These are phyloP conservation scores for Verruconis gallopava DNA, from an alignment of 2,329 filamentous ascomycete species.

Conservation along the genomic window DNA sequence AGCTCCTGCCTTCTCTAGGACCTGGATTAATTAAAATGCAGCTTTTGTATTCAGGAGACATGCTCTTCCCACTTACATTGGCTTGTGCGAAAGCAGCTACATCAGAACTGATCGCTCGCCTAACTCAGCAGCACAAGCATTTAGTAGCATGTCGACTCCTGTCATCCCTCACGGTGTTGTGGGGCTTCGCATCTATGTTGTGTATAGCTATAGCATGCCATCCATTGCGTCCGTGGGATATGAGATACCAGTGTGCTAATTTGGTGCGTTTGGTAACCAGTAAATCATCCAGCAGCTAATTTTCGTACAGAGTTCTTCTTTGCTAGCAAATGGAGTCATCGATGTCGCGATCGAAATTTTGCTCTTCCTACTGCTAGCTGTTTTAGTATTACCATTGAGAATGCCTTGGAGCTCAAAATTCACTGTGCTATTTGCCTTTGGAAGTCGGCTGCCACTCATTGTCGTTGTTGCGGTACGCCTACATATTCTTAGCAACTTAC, in stretches of 20 bases:
- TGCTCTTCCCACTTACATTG: conserved; percentile 14
- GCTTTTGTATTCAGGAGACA: conserved; percentile 11
- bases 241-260: conserved; percentile 6
- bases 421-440: conserved; percentile 18
- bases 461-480: not conserved
- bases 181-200: conserved; percentile 13
- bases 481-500: not conserved
- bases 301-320: conserved; percentile 1
- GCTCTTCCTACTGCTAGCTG: conserved; percentile 16
- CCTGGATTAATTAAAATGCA: not conserved
- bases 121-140: conserved; percentile 11
- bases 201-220: conserved; percentile 12
- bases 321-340: conserved; percentile 12
- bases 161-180: conserved; percentile 9
- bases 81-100: conserved; percentile 13
- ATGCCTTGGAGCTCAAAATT: conserved; percentile 18
- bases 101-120: conserved; percentile 12
- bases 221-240: conserved; percentile 5
- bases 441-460: conserved; percentile 14
- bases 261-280: conserved; percentile 6
- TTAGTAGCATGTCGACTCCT: conserved; percentile 11
- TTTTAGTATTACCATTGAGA: conserved; percentile 18
- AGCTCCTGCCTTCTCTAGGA: not conserved
- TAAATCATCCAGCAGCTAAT: not conserved
- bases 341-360: conserved; percentile 17